These are phyloP conservation scores for Paxillus involutus DNA, from an alignment of 768 basidiomycete genomes.

Conservation along the genomic window DNA sequence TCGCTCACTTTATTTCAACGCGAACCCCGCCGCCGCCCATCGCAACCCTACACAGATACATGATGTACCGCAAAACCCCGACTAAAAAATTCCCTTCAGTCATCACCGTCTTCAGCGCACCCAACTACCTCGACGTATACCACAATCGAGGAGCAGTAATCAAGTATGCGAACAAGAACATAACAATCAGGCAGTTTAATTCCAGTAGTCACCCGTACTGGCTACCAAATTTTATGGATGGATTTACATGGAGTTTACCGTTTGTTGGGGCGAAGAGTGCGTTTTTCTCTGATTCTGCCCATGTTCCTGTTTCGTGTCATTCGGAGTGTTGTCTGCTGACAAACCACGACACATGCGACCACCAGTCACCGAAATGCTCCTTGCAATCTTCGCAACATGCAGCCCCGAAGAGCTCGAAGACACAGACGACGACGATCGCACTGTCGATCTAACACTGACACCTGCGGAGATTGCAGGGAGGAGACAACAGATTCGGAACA, in stretches of 20 bases:
- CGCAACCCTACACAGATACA: slow-evolving; percentile 51
- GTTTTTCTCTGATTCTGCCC: slow-evolving; percentile 26
- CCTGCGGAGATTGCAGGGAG: slow-evolving; percentile 50
- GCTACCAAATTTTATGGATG: slow-evolving; percentile 98
- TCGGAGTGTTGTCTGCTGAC: too few species aligned
- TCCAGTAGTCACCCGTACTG: slow-evolving; percentile 85
- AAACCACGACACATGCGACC: background rate
- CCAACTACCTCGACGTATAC: slow-evolving; percentile 97
- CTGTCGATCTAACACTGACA: slow-evolving; percentile 30
- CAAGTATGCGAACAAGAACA: slow-evolving; percentile 96
- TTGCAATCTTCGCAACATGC: slow-evolving; percentile 92
- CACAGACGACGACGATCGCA: slow-evolving; percentile 42
- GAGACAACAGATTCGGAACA: slow-evolving; percentile 83
- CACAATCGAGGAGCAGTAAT: slow-evolving; percentile 96
- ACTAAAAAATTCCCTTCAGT: slow-evolving; percentile 96
- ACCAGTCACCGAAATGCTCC: slow-evolving; percentile 94
- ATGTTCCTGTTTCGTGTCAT: background rate
- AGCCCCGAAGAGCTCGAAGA: slow-evolving; percentile 88
- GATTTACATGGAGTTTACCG: slow-evolving; percentile 97
- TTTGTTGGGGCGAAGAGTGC: slow-evolving; percentile 97
- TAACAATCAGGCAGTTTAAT: slow-evolving; percentile 92
- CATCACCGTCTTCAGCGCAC: slow-evolving; percentile 97
- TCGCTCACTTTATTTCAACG: background rate
- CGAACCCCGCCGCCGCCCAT: background rate
- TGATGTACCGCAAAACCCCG: slow-evolving; percentile 94